Evolutionary conservation across 192 early-diverging fungal species (phyloP).

Genomic region (Linnemannia schmuckeri): DNA sequence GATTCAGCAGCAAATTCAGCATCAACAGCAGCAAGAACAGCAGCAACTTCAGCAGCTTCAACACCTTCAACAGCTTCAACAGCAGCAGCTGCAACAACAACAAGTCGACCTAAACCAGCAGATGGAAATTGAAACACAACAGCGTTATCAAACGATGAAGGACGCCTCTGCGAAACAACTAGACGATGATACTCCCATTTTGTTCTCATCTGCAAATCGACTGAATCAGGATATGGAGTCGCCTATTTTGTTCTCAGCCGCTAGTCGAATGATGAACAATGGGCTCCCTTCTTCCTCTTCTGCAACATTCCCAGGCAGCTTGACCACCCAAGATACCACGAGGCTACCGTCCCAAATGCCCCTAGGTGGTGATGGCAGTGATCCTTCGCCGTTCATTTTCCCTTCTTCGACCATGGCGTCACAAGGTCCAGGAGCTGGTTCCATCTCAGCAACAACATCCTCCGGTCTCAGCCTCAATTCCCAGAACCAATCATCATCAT

Average conservation of each 20-base stretch:
- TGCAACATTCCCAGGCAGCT: neutral
- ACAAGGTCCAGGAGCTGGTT: neutral
- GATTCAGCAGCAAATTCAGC: conserved; percentile 26
- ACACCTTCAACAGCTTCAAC: neutral
- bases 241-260: conserved; percentile 43
- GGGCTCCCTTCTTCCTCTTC: conserved; percentile 5
- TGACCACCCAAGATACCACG: neutral
- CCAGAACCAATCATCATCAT: neutral
- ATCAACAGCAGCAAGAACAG: conserved; percentile 1
- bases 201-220: conserved; percentile 33
- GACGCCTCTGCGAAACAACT: neutral
- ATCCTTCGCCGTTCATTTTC: neutral
- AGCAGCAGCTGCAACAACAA: conserved; percentile 6
- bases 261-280: conserved; percentile 14
- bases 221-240: conserved; percentile 22
- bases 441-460: neutral
- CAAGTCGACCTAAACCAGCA: neutral
- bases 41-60: conserved; percentile 5
- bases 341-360: neutral
- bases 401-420: neutral
- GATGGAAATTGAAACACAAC: neutral
- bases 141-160: neutral
- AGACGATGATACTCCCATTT: conserved; percentile 19
- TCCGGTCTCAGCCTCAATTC: neutral
- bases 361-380: neutral